Conservation (phyloP, 257 asterid genomes). For the Ilex asprella region DNA sequence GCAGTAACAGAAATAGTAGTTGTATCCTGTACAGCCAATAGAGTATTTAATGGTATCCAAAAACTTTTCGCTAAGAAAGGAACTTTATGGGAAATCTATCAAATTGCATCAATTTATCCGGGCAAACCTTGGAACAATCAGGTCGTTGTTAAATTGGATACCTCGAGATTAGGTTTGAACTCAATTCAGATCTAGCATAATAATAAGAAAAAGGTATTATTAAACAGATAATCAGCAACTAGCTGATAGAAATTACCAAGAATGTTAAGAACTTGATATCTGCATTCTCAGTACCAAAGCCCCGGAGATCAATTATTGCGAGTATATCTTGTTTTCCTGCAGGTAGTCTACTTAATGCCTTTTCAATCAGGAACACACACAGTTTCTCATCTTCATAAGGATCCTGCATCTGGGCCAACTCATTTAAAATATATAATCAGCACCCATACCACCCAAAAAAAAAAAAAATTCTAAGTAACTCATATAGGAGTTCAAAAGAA, state of each 20-base stretch:
- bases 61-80: not conserved
- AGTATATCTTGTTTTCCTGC: slow-evolving; percentile 62
- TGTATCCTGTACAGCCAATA: too few species aligned
- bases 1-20: too few species aligned
- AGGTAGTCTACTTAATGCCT: slow-evolving; percentile 67
- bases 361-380: slow-evolving; percentile 71
- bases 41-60: not conserved
- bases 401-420: slow-evolving; percentile 36
- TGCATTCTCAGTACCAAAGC: slow-evolving; percentile 58
- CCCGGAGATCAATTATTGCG: slow-evolving; percentile 65
- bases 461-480: not conserved
- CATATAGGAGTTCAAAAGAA: not conserved
- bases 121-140: too few species aligned
- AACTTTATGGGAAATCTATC: not conserved
- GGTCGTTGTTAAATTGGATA: too few species aligned
- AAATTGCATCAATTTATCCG: too few species aligned
- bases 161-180: too few species aligned
- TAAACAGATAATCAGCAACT: not conserved
- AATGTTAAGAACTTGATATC: slow-evolving; percentile 75
- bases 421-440: not conserved
- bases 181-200: too few species aligned
- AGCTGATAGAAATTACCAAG: slow-evolving; percentile 47
- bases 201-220: not conserved
- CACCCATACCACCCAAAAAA: not conserved
- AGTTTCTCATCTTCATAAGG: slow-evolving; percentile 67